Conservation (phyloP, 108 stramenopile species). For the Cyclotella cryptica region DNA sequence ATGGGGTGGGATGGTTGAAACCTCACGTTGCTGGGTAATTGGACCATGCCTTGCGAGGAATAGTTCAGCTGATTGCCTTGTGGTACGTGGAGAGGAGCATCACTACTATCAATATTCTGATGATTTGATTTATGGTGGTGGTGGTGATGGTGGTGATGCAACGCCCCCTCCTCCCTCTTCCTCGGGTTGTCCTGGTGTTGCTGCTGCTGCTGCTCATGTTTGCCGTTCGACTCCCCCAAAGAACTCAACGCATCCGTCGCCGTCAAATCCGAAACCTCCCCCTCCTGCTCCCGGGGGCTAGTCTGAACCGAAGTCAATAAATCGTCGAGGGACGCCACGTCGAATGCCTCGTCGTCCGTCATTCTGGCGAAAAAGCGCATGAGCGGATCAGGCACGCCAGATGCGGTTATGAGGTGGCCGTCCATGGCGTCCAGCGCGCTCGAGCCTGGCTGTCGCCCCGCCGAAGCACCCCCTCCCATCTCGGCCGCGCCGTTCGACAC, state of each 20-base stretch:
- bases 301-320: constrained; percentile 9
- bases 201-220: constrained; percentile 1
- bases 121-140: background rate
- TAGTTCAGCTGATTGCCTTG: background rate
- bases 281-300: background rate
- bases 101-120: constrained; percentile 1
- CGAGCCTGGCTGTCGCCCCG: background rate
- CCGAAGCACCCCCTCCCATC: background rate
- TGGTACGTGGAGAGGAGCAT: background rate
- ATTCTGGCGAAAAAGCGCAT: background rate
- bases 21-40: background rate
- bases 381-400: constrained; percentile 19
- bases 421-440: background rate
- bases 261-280: background rate
- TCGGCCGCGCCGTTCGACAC: background rate
- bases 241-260: background rate
- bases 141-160: background rate
- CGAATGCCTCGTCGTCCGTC: constrained; percentile 8
- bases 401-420: background rate
- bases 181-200: background rate
- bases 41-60: background rate
- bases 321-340: constrained; percentile 1
- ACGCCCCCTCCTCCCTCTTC: background rate
- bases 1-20: background rate
- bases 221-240: background rate